A percentile compares a stretch with the other conserved stretches of the same genome.
Evolutionary conservation across 2,329 filamentous ascomycete species (phyloP).

Genomic region (Scytalidium sp.): DNA sequence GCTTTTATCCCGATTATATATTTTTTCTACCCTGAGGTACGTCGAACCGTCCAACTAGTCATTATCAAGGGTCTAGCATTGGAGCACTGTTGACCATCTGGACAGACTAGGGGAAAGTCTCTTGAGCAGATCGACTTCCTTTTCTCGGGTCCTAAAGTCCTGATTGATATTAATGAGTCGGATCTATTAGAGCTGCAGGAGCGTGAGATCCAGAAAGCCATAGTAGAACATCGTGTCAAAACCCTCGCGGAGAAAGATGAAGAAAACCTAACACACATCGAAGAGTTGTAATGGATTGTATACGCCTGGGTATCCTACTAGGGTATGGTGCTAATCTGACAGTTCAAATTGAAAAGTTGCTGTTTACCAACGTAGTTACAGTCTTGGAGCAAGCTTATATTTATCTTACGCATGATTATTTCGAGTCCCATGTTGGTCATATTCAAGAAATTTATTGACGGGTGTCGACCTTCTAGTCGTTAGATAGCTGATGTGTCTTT

Average conservation of each 20-base stretch:
- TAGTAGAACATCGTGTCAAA: background rate
- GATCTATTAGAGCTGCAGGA: background rate
- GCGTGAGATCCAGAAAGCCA: background rate
- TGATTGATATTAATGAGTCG: background rate
- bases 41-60: background rate
- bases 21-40: slow-evolving; percentile 37
- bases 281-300: background rate
- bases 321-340: too few relatives aligned
- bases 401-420: too few relatives aligned
- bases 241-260: background rate
- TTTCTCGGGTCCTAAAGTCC: background rate
- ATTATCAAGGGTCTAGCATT: background rate
- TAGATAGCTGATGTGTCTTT: too few relatives aligned
- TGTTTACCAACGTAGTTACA: too few relatives aligned
- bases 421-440: too few relatives aligned
- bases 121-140: slow-evolving; percentile 3
- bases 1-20: slow-evolving; percentile 16
- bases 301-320: too few relatives aligned
- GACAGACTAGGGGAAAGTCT: slow-evolving; percentile 5
- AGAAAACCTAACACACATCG: background rate
- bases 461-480: too few relatives aligned
- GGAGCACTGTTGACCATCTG: background rate
- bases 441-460: too few relatives aligned
- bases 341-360: too few relatives aligned
- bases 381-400: too few relatives aligned